phyloP scores from a whole-genome alignment of 228 moss, liverwort and hornwort species.

The Sphagnum magellanicum region DNA sequence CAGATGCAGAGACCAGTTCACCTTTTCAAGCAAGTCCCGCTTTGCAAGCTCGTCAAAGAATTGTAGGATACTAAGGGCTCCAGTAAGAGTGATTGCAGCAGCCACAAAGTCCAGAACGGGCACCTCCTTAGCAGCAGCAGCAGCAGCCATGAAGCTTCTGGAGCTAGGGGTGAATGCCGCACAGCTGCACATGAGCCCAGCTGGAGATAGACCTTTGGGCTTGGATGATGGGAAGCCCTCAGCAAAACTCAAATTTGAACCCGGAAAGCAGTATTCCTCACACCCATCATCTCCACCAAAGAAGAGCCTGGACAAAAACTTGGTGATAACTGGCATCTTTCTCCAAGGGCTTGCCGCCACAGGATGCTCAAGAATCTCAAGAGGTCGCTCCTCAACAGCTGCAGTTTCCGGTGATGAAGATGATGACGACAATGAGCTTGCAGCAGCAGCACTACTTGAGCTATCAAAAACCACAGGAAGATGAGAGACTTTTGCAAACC shows the following conservation, averaged over 20 bases:
- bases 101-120: conserved; percentile 39
- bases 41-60: conserved; percentile 76
- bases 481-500: no score
- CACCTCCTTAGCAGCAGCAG: conserved; percentile 9
- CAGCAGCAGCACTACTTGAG: no score
- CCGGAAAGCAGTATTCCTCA: not conserved
- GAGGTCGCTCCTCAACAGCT: no score
- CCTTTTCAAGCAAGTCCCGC: conserved; percentile 67
- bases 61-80: conserved; percentile 49
- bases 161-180: conserved; percentile 27
- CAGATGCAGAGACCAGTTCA: conserved; percentile 1
- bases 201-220: conserved; percentile 7
- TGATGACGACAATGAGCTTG: no score
- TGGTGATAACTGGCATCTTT: conserved; percentile 10
- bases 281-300: not conserved
- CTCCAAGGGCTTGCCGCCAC: no score
- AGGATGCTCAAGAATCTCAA: no score
- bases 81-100: conserved; percentile 37
- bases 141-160: conserved; percentile 5
- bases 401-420: no score
- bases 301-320: not conserved
- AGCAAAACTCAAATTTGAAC: not conserved
- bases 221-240: not conserved
- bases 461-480: no score
- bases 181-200: conserved; percentile 20